Evolutionary conservation across 257 asterid species (phyloP), one percentile per base, ranked within the genome.

Genomic region (Gynochthodes officinalis): DNA sequence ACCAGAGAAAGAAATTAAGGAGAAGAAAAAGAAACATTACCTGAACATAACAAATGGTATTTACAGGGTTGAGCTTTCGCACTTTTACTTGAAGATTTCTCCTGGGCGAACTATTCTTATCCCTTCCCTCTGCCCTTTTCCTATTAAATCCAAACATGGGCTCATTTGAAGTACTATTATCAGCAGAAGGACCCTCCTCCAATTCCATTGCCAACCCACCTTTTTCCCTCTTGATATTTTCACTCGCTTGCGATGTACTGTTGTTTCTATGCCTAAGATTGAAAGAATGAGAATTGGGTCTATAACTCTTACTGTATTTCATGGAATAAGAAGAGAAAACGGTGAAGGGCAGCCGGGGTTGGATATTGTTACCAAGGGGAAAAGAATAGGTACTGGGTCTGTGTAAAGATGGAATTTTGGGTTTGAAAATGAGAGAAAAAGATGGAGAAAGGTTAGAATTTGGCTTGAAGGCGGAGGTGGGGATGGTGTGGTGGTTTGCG

Each of bases 91-190:
- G 90, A 81, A 91, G 84, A 62, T 81, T 75, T 81, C 81, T 89
- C 77, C 77, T 90, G 37, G 87, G 85, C 80, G 79, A 70, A 55
- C 81, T 87, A 65, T 77, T 78, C 21, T 48, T 84, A 82, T 91
- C 94, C 81, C 82, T 84, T 48, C 98, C 98, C 64, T 89, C 89
- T 21, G 98, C 98, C 85, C 98, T 88, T 85, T 87, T 86, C 64
- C 78, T 82, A 73, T 91, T 93, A 78, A 88, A 93, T 63, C 88
- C 97, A 28, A 73, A 35, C 62, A n/a, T 69, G 35, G 72, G 60
- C 78, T 79, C 95, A 15, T 3, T 27, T 5, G 61, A 57, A 42
- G 19, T 71, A 70, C 53, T 53, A 32, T 48, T 73, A 35, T 48
- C 64, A 59, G 76, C 73, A 25, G 54, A 46, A 71, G 73, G 70